Percentiles rank a stretch among this genome's conserved stretches.
Conservation (phyloP, 306 rosid species). For the Cicer judaicum region DNA sequence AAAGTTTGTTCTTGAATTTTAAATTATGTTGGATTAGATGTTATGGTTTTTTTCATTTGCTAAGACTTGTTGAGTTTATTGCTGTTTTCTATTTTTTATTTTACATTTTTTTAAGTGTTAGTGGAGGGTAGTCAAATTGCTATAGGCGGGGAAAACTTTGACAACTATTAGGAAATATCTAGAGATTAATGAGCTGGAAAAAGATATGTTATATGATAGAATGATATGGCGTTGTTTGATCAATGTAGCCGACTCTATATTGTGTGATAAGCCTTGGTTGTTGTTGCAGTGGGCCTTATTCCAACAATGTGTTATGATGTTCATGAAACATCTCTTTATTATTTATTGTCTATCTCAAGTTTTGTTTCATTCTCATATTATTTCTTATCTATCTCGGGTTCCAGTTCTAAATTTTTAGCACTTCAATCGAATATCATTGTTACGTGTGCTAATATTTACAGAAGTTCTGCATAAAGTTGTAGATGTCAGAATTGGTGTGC, state of each 20-base stretch:
- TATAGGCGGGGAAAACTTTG: too few species aligned
- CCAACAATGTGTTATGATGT: background rate
- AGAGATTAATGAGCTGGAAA: too few species aligned
- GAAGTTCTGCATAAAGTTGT: constrained; percentile 19
- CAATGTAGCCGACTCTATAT: too few species aligned
- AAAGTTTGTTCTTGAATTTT: constrained; percentile 26
- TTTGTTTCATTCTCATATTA: constrained; percentile 21
- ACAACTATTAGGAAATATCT: too few species aligned
- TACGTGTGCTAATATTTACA: constrained; percentile 4
- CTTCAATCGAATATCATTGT: background rate
- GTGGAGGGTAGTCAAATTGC: background rate
- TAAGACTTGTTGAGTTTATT: background rate
- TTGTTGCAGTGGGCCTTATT: background rate
- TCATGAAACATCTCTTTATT: background rate
- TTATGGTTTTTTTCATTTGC: background rate
- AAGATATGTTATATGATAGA: too few species aligned
- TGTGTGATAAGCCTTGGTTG: too few species aligned
- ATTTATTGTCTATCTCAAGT: background rate
- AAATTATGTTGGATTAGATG: constrained; percentile 28
- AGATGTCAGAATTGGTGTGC: constrained; percentile 38
- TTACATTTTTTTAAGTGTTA: constrained; percentile 16
- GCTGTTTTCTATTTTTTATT: background rate
- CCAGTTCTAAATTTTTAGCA: constrained; percentile 13
- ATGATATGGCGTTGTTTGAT: too few species aligned
- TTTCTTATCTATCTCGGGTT: constrained; percentile 5